Base-by-base conservation (phyloP, 176 grass and related monocot species). In the Thalia dealbata region DNA sequence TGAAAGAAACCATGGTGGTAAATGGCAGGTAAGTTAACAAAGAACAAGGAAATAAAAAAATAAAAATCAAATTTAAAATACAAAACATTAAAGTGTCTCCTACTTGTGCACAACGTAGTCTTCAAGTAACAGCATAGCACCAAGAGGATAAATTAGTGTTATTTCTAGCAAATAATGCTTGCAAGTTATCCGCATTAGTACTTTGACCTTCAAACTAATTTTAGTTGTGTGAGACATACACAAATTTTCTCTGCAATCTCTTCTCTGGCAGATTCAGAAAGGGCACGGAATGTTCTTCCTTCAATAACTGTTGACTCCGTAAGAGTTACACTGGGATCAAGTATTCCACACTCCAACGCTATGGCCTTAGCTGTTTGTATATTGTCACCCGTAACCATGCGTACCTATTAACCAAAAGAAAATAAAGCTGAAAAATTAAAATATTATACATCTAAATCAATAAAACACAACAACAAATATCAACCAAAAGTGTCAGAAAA, bases 301-400 rank as follows among this genome's bases (percentile, higher is more conserved):
- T 99, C 95, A 44, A 96, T 79, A 61, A 97, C 80, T 63, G 46
- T 68, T 76, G 74, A 70, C 68, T 71, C 73, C 48, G 79, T 58
- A 67, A 67, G 82, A 58, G 79, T 50, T 46, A 71, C 32, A 72
- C 78, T 62, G 2, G 69, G 45, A 6, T 67, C 67, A 71, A 99
- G 87, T 86, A 99, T 99, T 44, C 95, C 95, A 83, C 95, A 99
- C 52, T 99, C 95, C 56, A 99, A 64, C 46, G 95, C 95, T 71
- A 99, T 99, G 14, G 90, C 90, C 82, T 78, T 90, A 69, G 95
- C 95, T 45, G 95, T 99, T 75, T 91, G 88, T 64, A 91, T 82
- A 73, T 93, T 99, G 80, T 99, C 95, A 82, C 95, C 95, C n/a
- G 95, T 99, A 55, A 99, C 90, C 95, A 99, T 99, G 12, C 90